These are phyloP conservation scores for Hortiboletus campestris DNA, from an alignment of 768 basidiomycete species.

Conservation along the genomic window DNA sequence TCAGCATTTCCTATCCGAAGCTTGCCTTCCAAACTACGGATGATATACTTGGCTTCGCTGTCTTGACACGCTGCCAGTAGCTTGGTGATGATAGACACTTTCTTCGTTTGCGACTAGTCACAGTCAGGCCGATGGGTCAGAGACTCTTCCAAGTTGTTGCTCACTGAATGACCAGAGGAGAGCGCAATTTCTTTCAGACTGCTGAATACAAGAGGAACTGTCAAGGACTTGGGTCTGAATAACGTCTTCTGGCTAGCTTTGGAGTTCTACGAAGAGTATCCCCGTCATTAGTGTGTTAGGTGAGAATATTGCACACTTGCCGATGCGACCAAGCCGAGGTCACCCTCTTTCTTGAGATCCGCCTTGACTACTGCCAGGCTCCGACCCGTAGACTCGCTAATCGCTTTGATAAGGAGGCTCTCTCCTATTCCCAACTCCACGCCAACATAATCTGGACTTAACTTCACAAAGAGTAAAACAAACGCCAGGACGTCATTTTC, in stretches of 20 bases:
- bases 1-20: constrained; percentile 97
- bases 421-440: constrained; percentile 97
- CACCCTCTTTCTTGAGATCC: constrained; percentile 93
- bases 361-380: constrained; percentile 78
- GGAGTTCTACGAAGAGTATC: constrained; percentile 62
- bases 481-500: background rate
- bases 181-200: constrained; percentile 88
- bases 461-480: constrained; percentile 39
- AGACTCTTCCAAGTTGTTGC: constrained; percentile 15
- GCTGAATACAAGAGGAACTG: constrained; percentile 86
- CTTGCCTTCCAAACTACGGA: constrained; percentile 94
- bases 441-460: constrained; percentile 93
- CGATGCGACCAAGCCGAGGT: constrained; percentile 96
- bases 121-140: background rate
- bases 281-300: background rate
- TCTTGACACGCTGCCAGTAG: constrained; percentile 90
- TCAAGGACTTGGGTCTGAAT: constrained; percentile 91
- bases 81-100: constrained; percentile 92
- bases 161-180: constrained; percentile 77
- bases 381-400: constrained; percentile 92
- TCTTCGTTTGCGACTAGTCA: constrained; percentile 85
- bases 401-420: constrained; percentile 90
- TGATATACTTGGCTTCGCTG: constrained; percentile 93
- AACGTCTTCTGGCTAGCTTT: constrained; percentile 91
- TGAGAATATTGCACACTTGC: constrained; percentile 38